These are phyloP conservation scores for Onygenales sp. DNA, from an alignment of 2,329 filamentous ascomycete species.

Conservation along the genomic window DNA sequence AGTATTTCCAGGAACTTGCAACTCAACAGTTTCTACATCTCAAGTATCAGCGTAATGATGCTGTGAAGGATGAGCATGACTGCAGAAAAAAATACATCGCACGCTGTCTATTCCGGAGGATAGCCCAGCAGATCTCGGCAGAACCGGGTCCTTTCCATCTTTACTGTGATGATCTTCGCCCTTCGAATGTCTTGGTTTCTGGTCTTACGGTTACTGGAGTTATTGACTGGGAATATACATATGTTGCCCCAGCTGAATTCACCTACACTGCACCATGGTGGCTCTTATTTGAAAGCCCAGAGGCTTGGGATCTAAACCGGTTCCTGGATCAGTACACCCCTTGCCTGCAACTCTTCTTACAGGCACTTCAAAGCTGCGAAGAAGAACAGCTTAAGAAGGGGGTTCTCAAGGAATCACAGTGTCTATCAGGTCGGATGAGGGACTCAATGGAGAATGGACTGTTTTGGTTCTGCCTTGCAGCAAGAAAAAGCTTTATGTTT, in stretches of 20 bases:
- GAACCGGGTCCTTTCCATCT: constrained; percentile 16
- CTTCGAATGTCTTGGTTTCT: constrained; percentile 24
- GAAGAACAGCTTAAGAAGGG: constrained; percentile 6
- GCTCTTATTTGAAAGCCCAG: constrained; percentile 13
- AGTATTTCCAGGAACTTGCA: constrained; percentile 2
- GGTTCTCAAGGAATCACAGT: constrained; percentile 9
- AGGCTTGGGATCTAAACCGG: constrained; percentile 13
- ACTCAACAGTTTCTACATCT: constrained; percentile 16
- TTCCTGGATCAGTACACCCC: constrained; percentile 19
- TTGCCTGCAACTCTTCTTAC: constrained; percentile 16
- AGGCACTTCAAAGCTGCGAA: constrained; percentile 15
- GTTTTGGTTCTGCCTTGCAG: constrained; percentile 19
- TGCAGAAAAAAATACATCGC: constrained; percentile 35
- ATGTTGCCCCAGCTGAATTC: constrained; percentile 14
- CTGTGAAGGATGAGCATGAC: constrained; percentile 27
- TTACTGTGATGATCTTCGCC: constrained; percentile 26
- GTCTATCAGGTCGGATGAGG: constrained; percentile 17
- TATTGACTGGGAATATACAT: constrained; percentile 22
- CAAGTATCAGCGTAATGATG: constrained; percentile 34
- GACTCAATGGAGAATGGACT: constrained; percentile 16
- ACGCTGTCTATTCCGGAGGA: constrained; percentile 30
- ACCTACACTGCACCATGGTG: constrained; percentile 14
- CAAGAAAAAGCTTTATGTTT: constrained; percentile 17
- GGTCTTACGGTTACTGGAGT: constrained; percentile 13
- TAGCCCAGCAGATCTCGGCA: constrained; percentile 14